Percentiles rank a stretch among this genome's conserved stretches.
These are phyloP conservation scores for Glonium stellatum DNA, from an alignment of 495 filamentous ascomycete species.

Conservation along the genomic window DNA sequence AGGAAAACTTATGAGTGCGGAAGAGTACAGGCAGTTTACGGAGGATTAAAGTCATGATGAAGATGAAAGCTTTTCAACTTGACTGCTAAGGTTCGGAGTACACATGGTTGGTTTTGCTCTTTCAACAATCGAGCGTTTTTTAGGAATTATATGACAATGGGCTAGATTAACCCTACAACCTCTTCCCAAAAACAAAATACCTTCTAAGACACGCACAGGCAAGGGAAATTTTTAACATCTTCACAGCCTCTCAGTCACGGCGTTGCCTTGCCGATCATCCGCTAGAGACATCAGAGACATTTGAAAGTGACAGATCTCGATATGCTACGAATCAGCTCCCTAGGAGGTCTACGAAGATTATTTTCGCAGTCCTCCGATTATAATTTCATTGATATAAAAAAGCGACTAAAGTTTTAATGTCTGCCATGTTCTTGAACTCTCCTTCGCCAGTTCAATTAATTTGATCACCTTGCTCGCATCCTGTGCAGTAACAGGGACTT, in stretches of 20 bases:
- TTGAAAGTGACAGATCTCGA: too few relatives aligned
- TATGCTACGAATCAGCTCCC: neutral
- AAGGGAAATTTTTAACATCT: too few relatives aligned
- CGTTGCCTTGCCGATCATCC: too few relatives aligned
- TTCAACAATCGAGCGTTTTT: slow-evolving; percentile 4
- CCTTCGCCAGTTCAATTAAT: slow-evolving; percentile 63
- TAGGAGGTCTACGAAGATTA: neutral
- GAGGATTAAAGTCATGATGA: slow-evolving; percentile 35
- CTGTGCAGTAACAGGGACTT: slow-evolving; percentile 62
- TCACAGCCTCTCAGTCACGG: too few relatives aligned
- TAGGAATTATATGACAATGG: too few relatives aligned
- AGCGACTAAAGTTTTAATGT: slow-evolving; percentile 39
- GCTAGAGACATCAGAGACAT: too few relatives aligned
- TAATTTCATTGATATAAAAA: too few relatives aligned
- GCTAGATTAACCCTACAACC: too few relatives aligned
- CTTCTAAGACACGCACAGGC: too few relatives aligned
- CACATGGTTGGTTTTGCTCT: slow-evolving; percentile 1
- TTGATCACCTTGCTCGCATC: slow-evolving; percentile 66
- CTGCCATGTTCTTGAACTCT: slow-evolving; percentile 59
- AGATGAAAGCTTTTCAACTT: neutral
- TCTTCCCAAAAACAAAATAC: too few relatives aligned
- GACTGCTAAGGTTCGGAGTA: too few relatives aligned
- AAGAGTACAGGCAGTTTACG: slow-evolving; percentile 66
- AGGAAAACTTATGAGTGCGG: slow-evolving; percentile 56
- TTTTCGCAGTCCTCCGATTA: neutral